These are phyloP conservation scores for Graphiopsis chlorocephala DNA, from an alignment of 2,329 filamentous ascomycete genomes.

Conservation along the genomic window DNA sequence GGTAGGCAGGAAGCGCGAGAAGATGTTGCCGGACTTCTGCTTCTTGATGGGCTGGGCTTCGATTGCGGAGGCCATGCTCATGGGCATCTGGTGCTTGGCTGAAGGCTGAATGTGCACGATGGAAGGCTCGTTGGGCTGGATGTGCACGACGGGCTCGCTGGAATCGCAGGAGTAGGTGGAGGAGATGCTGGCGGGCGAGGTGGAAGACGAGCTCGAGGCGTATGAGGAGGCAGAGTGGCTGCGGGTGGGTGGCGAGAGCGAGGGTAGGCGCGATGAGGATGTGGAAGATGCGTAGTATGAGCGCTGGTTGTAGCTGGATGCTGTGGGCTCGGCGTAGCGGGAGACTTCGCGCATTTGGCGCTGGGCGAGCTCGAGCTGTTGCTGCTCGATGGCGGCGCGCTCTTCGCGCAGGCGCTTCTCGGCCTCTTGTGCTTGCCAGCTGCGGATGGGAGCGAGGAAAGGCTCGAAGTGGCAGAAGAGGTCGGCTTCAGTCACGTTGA, in stretches of 20 bases:
- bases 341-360: constrained; percentile 32
- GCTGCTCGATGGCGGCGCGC: constrained; percentile 36
- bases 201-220: constrained; percentile 35
- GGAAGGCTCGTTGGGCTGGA: constrained; percentile 39
- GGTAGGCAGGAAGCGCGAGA: constrained; percentile 37
- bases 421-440: constrained; percentile 52
- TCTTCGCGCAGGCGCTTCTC: constrained; percentile 50
- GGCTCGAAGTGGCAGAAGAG: constrained; percentile 82
- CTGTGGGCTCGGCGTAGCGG: constrained; percentile 37
- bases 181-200: constrained; percentile 34
- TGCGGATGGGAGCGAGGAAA: constrained; percentile 82
- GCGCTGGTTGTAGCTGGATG: constrained; percentile 28
- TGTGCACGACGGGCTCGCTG: constrained; percentile 30
- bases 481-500: constrained; percentile 79
- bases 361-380: constrained; percentile 38
- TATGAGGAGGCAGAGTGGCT: constrained; percentile 37
- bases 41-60: constrained; percentile 36
- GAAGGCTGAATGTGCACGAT: constrained; percentile 44
- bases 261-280: constrained; percentile 48
- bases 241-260: constrained; percentile 47
- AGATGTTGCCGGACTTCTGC: constrained; percentile 36
- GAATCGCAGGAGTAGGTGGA: constrained; percentile 33
- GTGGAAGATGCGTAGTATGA: constrained; percentile 30
- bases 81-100: constrained; percentile 26
- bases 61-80: constrained; percentile 27